Base-by-base conservation (phyloP, 192 early-diverging fungal genomes). In the Coemansia sp. region DNA sequence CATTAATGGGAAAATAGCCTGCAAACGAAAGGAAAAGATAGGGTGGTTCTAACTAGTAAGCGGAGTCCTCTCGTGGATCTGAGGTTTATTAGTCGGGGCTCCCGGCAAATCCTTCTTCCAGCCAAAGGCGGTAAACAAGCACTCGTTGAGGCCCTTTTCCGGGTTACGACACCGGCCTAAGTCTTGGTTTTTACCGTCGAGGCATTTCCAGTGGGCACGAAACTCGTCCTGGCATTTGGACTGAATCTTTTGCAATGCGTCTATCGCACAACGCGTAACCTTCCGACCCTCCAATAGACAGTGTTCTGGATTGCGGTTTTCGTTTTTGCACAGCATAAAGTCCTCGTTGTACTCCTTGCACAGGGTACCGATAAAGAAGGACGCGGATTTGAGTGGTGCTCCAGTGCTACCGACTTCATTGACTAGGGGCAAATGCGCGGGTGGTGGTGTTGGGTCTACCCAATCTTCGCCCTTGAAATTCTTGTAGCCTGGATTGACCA, bases 341-440 rank as follows among this genome's bases (percentile, higher is more conserved):
- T 99, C 97, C 69, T 97, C 94, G 71, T 90, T 93, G 86, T 92
- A 96, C 51, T 92, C 91, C 72, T 93, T 90, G 91, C 97, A 99
- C 75, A 88, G 87, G 39, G 85, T 74, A 34, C 92, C 94, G 73
- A 97, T 91, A 76, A 92, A 93, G 77, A 92, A 97, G n/a, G 95
- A 86, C 61, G 94, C 94, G 23, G 95, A 95, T 76, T 93, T 92
- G 38, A 99, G 84, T 14, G 95, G 94, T 19, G 95, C 95, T 14
- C 94, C 94, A 25, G 95, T 93, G 39, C 83, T 73, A n/a, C 97
- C 95, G 38, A 99, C 86, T 75, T 99, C 95, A 21, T 90, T 86
- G 6, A 97, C 94, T 6, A 84, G 68, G 12, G 91, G 87, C 36
- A 92, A 75, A 34, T 87, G 76, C 19, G 82, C 76, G 29, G 94